phyloP scores from a whole-genome alignment of 371 early-diverging fungal genomes.

The Syncephalastrum contaminatum region DNA sequence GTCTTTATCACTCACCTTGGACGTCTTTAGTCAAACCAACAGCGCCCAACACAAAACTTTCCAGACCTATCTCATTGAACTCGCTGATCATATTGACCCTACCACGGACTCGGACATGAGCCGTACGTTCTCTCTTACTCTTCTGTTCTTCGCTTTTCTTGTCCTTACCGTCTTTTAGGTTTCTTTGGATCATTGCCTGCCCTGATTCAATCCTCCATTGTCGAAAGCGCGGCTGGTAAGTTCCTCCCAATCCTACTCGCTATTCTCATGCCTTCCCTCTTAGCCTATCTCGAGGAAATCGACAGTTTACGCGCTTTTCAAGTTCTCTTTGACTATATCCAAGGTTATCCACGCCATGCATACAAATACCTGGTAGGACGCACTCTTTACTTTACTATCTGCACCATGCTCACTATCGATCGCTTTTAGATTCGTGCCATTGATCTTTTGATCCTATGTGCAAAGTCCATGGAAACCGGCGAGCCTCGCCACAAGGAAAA shows the following conservation, averaged over 20 bases:
- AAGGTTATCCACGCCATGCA: constrained; percentile 45
- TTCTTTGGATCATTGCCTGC: constrained; percentile 45
- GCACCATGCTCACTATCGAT: too few relatives aligned
- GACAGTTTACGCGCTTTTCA: constrained; percentile 36
- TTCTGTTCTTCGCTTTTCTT: neutral
- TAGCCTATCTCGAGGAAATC: constrained; percentile 33
- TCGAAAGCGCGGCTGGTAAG: constrained; percentile 42
- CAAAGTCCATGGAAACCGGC: constrained; percentile 18
- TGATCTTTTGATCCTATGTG: constrained; percentile 29
- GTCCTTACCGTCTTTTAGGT: constrained; percentile 21
- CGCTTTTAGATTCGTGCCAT: constrained; percentile 37
- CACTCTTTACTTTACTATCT: too few relatives aligned
- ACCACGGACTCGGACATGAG: constrained; percentile 37
- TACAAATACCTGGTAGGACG: constrained; percentile 45
- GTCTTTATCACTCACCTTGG: neutral
- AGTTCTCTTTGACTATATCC: constrained; percentile 41
- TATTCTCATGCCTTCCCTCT: neutral
- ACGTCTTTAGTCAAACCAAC: constrained; percentile 31
- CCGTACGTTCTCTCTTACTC: constrained; percentile 17
- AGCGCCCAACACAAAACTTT: constrained; percentile 29
- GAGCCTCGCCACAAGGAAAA: constrained; percentile 28
- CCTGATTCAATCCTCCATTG: constrained; percentile 41
- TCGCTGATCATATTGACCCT: constrained; percentile 40
- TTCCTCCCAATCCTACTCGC: neutral
- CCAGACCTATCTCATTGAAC: constrained; percentile 32